phyloP scores from a whole-genome alignment of 306 rosid genomes.

The Trichosanthes truncata region DNA sequence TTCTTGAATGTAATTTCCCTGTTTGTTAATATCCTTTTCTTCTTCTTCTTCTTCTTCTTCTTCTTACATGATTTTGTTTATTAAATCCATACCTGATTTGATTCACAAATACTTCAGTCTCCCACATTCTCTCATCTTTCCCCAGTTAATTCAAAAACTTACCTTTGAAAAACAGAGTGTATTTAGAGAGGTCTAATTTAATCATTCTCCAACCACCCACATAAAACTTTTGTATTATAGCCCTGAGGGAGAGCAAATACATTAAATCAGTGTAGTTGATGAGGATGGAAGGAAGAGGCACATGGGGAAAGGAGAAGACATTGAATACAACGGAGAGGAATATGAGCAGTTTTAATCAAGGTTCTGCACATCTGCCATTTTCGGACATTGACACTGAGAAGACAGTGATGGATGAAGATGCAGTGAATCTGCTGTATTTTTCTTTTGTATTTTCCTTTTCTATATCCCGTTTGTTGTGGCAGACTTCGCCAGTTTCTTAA shows the following conservation, averaged over 20 bases:
- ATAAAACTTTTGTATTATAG: neutral
- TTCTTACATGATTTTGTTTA: constrained; percentile 14
- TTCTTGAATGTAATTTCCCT: constrained; percentile 37
- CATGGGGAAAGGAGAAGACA: constrained; percentile 33
- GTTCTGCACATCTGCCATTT: constrained; percentile 41
- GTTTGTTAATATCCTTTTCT: constrained; percentile 9
- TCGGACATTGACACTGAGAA: constrained; percentile 8
- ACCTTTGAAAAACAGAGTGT: neutral
- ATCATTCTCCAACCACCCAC: constrained; percentile 1
- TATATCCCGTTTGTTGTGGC: constrained; percentile 6
- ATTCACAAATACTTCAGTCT: neutral
- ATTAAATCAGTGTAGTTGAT: neutral
- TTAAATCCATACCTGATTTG: constrained; percentile 36
- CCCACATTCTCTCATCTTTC: neutral
- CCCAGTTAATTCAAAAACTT: constrained; percentile 2
- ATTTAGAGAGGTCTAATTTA: constrained; percentile 2
- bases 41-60: neutral
- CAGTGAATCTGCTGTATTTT: constrained; percentile 19
- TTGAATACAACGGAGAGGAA: constrained; percentile 4
- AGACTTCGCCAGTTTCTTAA: neutral
- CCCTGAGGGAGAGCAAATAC: neutral
- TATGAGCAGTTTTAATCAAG: constrained; percentile 9
- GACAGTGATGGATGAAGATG: constrained; percentile 47
- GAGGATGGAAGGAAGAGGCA: constrained; percentile 17
- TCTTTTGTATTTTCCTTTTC: constrained; percentile 26